These are phyloP conservation scores for Priceomyces castillae DNA, from an alignment of 805 yeast species.

Conservation along the genomic window DNA sequence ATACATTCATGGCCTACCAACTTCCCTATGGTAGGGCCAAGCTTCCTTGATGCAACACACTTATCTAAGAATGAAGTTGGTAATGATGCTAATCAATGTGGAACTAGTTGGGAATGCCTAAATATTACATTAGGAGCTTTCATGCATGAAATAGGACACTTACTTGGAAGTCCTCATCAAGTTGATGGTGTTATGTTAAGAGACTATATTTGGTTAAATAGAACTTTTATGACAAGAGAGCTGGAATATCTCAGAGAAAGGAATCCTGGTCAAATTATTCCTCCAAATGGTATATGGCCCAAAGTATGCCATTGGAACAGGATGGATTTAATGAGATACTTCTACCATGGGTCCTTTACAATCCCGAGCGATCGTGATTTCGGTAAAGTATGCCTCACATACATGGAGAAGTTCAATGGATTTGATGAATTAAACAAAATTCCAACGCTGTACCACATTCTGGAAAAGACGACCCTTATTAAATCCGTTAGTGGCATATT, in stretches of 20 bases:
- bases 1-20: conserved; percentile 89
- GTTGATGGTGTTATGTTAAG: conserved; percentile 87
- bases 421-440: conserved; percentile 13
- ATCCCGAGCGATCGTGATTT: conserved; percentile 64
- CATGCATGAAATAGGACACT: conserved; percentile 93
- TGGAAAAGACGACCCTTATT: conserved; percentile 30
- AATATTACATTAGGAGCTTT: conserved; percentile 89
- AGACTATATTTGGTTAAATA: conserved; percentile 75
- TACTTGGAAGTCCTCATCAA: conserved; percentile 90
- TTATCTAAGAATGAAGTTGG: conserved; percentile 73
- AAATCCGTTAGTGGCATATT: conserved; percentile 67
- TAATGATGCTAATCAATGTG: conserved; percentile 81
- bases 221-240: conserved; percentile 79
- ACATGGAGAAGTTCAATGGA: conserved; percentile 15
- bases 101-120: conserved; percentile 86
- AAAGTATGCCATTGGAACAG: conserved; percentile 89
- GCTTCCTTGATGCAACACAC: conserved; percentile 70
- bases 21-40: conserved; percentile 64
- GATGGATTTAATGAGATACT: conserved; percentile 71
- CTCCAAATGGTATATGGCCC: conserved; percentile 37
- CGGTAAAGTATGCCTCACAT: conserved; percentile 35
- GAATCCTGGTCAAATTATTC: conserved; percentile 40
- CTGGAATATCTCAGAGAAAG: conserved; percentile 52
- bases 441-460: conserved; percentile 23
- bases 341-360: conserved; percentile 77